Percentiles rank a stretch among this genome's conserved stretches.
Evolutionary conservation across 2,329 filamentous ascomycete genomes (phyloP).

Genomic region (Chrysoporthe austroafricana): DNA sequence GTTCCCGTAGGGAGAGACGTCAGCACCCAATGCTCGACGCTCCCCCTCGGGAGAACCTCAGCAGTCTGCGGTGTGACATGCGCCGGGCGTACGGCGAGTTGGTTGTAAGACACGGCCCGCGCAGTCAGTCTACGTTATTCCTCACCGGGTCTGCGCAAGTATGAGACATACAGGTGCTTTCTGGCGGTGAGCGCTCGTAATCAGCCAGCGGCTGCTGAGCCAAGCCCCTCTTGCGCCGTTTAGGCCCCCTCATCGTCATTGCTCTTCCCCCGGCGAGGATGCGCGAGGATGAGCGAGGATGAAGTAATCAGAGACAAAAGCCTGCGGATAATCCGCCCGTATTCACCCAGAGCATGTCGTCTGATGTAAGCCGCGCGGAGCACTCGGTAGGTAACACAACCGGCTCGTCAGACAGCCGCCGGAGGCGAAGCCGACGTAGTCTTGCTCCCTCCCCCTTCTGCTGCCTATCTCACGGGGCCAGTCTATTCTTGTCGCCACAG

Average conservation of each 20-base stretch:
- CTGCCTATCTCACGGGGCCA: not conserved
- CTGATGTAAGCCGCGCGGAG: slow-evolving; percentile 10
- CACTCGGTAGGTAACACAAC: not conserved
- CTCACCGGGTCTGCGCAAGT: not conserved
- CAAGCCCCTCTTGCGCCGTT: not conserved
- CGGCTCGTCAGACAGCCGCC: slow-evolving; percentile 8
- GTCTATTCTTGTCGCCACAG: slow-evolving; percentile 4
- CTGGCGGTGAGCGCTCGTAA: slow-evolving; percentile 4
- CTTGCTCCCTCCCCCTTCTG: not conserved
- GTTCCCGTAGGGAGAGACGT: not conserved
- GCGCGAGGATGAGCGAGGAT: not conserved
- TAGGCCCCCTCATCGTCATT: not conserved
- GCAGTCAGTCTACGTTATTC: not conserved
- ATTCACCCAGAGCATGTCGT: not conserved
- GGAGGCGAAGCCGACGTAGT: not conserved
- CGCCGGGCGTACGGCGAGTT: not conserved
- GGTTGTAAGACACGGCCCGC: not conserved
- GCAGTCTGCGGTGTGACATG: not conserved
- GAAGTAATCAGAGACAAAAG: not conserved
- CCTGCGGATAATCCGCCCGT: not conserved
- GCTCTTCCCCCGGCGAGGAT: not conserved
- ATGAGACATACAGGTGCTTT: not conserved
- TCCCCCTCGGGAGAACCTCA: not conserved
- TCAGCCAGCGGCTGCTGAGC: not conserved
- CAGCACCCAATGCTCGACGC: not conserved